Base-by-base conservation (phyloP, 2,329 filamentous ascomycete species). In the Calonectria pseudoturangicola region DNA sequence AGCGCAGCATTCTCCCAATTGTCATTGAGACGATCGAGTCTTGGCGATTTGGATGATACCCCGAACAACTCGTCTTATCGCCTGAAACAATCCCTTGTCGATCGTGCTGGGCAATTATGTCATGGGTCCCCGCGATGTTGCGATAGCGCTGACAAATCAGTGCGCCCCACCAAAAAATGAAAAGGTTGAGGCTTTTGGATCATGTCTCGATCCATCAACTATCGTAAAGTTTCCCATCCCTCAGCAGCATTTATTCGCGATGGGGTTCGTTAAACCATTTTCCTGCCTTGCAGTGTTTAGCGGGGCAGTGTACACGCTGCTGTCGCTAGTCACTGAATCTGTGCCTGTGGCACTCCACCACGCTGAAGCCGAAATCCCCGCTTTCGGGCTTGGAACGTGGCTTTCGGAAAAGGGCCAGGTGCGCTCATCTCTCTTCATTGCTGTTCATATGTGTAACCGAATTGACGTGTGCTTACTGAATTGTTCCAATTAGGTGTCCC, bases 381-480 rank as follows among this genome's bases (percentile, higher is more conserved):
- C 77, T 6, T 78, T 83, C 56, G 81, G 81, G 16, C 72, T 83
- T 47, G 82, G 82, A 8, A 83, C 82, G 16, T 83, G 81, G 81
- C 89, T 80, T 21, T 65, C 75, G 15, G 64, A 66, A 9, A 74
- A 76, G 27, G 75, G 73, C 13, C n/a, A 72, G 54, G 75, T 77
- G 27, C 67, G 41, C 18, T 39, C 48, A 30, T n/a, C 21, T 41
- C 25, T 18, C 0, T n/a, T 68, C 85, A 90, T 71, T 15, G 12
- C 6, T 85, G 90, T 9, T 33, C 9, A 5, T 9, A 33, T 33
- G 21, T 21, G 21, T 33, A 9, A 67, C 15, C 7, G 7, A 10
- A 13, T 18, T 18, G 5, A 10, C 18, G 18, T 7, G 9, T 5
- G 28, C 51, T 56, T 6, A 56, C 54, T 16, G 5, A 9, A 6